A percentile compares a stretch with the other conserved stretches of the same genome.
Evolutionary conservation across 768 basidiomycete species (phyloP).

Genomic region (Imleria badia): DNA sequence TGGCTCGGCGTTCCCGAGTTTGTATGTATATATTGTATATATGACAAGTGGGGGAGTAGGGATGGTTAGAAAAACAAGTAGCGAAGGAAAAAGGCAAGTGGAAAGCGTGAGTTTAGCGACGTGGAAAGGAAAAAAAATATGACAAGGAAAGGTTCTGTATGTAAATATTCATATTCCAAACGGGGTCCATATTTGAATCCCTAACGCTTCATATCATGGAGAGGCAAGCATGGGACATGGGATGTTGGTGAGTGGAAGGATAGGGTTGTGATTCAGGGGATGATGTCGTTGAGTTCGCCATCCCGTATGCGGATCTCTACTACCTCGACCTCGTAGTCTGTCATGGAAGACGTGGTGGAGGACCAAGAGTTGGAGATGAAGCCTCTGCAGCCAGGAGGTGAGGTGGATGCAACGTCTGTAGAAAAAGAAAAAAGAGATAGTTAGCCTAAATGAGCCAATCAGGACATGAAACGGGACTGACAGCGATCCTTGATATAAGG

Average conservation of each 20-base stretch:
- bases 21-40: no score
- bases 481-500: conserved; percentile 91
- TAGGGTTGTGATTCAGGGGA: conserved; percentile 43
- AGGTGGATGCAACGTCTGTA: conserved; percentile 79
- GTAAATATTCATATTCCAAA: conserved; percentile 16
- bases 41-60: not conserved
- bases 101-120: conserved; percentile 14
- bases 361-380: conserved; percentile 69
- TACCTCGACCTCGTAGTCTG: conserved; percentile 82
- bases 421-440: no score
- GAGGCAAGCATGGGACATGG: not conserved
- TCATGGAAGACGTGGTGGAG: conserved; percentile 62
- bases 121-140: not conserved
- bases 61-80: not conserved
- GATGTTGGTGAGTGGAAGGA: not conserved
- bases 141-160: conserved; percentile 5
- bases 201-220: conserved; percentile 11
- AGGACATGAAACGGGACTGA: conserved; percentile 43
- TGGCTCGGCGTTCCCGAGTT: not conserved
- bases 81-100: not conserved
- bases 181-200: conserved; percentile 9
- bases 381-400: conserved; percentile 67
- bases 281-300: conserved; percentile 74
- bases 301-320: conserved; percentile 84
- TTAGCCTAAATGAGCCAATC: conserved; percentile 6